Evolutionary conservation across 805 yeast species (phyloP), one percentile per base, ranked within the genome.

Genomic region (Maudiozyma saulgeensis): DNA sequence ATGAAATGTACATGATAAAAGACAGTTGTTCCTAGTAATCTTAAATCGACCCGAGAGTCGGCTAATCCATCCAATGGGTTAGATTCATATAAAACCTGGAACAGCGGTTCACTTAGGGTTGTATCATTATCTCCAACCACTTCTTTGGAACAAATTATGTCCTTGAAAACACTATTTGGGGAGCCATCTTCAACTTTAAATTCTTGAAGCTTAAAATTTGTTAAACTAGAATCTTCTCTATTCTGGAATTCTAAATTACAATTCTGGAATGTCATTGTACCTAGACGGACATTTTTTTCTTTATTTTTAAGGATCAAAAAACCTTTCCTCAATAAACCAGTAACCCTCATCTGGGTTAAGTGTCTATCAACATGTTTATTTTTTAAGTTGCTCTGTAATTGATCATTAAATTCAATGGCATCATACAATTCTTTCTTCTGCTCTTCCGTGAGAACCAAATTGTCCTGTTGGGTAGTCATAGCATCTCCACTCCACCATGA

Each of bases 361-460:
- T 88, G 95, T 47, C 80, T 77, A 0, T 96, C 95, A 2, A 85
- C 59, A 51, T 84, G 82, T 6, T 81, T 68, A 1, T 82, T 69
- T 28, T 79, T 41, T 6, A 52, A 18, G n/a, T 46, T 35, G 23
- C 18, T 48, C 6, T 47, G 46, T 23, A 70, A 71, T 45, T 76
- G 67, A 53, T 90, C 96, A 56, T 90, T 87, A 56, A 82, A 90
- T 53, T 90, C 99, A 54, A 93, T 90, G 0, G 97, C 95, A 52
- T 87, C 95, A 60, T 88, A 90, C 19, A 93, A 72, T 51, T 95
- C 99, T 60, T 87, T 76, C 53, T 87, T 76, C 60, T 93, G 96
- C 56, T 89, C 96, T 13, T 87, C 96, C 0, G 93, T 79, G 63
- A 93, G 77, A 6, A 72, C 70, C 26, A 81, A 62, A 8, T 69